Evolutionary conservation across 2,329 filamentous ascomycete genomes (phyloP).

Genomic region (Drechslerella coelobrocha): DNA sequence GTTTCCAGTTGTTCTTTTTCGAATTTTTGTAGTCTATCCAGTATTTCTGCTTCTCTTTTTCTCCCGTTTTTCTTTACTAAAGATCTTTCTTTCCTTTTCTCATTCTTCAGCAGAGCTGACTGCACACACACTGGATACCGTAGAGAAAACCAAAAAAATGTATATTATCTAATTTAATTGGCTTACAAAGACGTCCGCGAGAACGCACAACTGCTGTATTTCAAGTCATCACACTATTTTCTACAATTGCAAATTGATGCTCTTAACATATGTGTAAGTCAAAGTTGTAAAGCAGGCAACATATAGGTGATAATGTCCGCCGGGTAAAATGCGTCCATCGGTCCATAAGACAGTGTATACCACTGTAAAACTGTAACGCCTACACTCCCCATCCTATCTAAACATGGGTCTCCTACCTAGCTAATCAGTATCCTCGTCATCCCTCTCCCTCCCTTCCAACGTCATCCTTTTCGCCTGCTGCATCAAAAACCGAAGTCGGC

Average conservation of each 20-base stretch:
- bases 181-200: neutral
- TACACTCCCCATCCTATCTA: too few species aligned
- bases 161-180: constrained; percentile 23
- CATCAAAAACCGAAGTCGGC: constrained; percentile 18
- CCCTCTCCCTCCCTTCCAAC: neutral
- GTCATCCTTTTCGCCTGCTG: constrained; percentile 13
- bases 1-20: neutral
- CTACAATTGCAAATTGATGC: too few species aligned
- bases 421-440: too few species aligned
- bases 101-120: constrained; percentile 1
- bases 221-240: too few species aligned
- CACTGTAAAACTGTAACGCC: too few species aligned
- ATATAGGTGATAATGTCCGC: too few species aligned
- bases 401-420: too few species aligned
- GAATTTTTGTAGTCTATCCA: neutral
- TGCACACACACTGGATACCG: neutral
- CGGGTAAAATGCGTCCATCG: too few species aligned
- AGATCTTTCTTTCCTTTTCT: neutral
- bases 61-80: constrained; percentile 1
- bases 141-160: neutral
- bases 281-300: too few species aligned
- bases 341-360: too few species aligned
- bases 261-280: too few species aligned
- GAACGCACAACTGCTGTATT: too few species aligned
- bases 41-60: constrained; percentile 11